phyloP scores from a whole-genome alignment of 1,284 basidiomycete species.

The Ustilago tritici region DNA sequence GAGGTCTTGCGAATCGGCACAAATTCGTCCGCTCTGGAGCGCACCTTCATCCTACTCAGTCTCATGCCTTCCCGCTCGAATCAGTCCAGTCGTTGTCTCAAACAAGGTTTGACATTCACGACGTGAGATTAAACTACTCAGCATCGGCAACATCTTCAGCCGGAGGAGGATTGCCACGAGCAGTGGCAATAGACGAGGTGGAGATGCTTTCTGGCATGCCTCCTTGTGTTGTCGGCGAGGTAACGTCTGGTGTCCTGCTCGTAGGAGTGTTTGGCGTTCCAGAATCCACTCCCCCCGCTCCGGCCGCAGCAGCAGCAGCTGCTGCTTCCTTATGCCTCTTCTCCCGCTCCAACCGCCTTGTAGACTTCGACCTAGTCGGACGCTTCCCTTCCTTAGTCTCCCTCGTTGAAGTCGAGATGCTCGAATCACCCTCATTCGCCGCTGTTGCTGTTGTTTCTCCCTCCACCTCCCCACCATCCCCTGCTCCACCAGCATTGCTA shows the following conservation, averaged over 20 bases:
- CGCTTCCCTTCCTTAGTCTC: constrained; percentile 30
- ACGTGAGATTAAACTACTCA: not conserved
- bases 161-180: constrained; percentile 3
- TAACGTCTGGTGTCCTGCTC: not conserved
- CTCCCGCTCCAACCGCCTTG: constrained; percentile 29
- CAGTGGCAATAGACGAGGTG: constrained; percentile 37
- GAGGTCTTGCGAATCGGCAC: too few species aligned
- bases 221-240: not conserved
- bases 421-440: constrained; percentile 12
- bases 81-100: too few species aligned
- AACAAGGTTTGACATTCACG: too few species aligned
- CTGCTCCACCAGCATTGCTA: not conserved
- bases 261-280: constrained; percentile 31
- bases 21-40: too few species aligned
- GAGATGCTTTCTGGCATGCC: constrained; percentile 36
- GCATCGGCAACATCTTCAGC: not conserved
- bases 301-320: constrained; percentile 5
- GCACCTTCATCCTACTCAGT: too few species aligned
- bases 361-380: constrained; percentile 29
- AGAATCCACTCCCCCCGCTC: constrained; percentile 1
- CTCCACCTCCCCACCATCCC: not conserved
- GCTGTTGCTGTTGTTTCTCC: not conserved
- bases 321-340: constrained; percentile 41
- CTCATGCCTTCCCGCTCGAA: too few species aligned
- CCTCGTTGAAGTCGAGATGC: not conserved